phyloP scores from a whole-genome alignment of 75 land plant species.

The Cupressus sempervirens region DNA sequence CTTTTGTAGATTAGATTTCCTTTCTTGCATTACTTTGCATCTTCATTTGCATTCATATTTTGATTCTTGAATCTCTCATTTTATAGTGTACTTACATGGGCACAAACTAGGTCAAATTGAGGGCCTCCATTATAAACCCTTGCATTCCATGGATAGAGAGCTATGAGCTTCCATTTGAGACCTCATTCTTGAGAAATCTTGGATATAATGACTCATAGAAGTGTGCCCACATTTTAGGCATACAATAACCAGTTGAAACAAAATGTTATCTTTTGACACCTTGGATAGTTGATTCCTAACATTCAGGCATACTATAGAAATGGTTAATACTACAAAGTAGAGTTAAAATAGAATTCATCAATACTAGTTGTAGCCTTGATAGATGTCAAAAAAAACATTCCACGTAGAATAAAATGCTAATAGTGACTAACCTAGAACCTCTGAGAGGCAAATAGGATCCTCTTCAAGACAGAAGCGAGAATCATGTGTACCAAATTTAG shows the following conservation, averaged over 20 bases:
- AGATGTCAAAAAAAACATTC: neutral
- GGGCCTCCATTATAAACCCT: no score
- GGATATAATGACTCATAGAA: no score
- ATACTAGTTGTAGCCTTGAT: neutral
- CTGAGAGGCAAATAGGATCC: slow-evolving; percentile 85
- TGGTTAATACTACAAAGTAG: neutral
- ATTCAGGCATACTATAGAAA: neutral
- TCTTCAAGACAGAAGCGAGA: slow-evolving; percentile 78
- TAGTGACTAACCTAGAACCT: slow-evolving; percentile 71
- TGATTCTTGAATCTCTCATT: no score
- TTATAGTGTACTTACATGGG: no score
- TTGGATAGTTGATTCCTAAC: neutral
- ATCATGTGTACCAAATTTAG: slow-evolving; percentile 68
- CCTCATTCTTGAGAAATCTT: no score
- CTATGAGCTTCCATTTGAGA: no score
- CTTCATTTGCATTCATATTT: no score
- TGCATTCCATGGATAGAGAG: no score
- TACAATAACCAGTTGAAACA: slow-evolving; percentile 1
- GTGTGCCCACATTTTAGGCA: no score
- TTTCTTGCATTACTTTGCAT: no score
- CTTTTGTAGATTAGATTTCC: no score
- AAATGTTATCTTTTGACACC: neutral
- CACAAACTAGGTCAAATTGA: no score
- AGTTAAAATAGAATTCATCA: neutral
- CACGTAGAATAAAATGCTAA: slow-evolving; percentile 10